These are phyloP conservation scores for Boletus pseudo-olivaceus DNA, from an alignment of 768 basidiomycete genomes.

Conservation along the genomic window DNA sequence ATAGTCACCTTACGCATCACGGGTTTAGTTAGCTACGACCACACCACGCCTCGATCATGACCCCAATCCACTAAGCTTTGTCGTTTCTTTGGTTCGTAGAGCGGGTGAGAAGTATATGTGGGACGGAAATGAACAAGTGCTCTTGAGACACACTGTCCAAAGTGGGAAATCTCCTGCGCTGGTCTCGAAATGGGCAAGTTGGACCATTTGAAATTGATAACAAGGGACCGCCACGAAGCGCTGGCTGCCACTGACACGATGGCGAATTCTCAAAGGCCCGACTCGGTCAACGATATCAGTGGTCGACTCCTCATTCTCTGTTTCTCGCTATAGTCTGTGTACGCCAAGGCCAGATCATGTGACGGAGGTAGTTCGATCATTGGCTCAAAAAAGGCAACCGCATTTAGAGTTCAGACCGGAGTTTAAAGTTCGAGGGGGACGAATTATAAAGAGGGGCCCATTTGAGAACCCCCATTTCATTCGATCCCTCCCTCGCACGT, in stretches of 20 bases:
- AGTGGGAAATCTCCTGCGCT: constrained; percentile 2
- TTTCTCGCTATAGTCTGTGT: neutral
- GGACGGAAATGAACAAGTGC: constrained; percentile 14
- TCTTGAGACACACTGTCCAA: neutral
- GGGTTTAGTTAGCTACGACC: constrained; percentile 23
- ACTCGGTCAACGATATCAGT: neutral
- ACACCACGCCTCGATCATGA: constrained; percentile 17
- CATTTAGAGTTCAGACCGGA: constrained; percentile 41
- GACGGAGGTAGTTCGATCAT: constrained; percentile 9
- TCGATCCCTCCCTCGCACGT: constrained; percentile 45
- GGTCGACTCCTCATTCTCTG: neutral
- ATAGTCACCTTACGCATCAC: constrained; percentile 10
- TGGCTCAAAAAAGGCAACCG: constrained; percentile 16
- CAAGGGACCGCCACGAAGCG: neutral
- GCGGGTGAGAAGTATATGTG: neutral
- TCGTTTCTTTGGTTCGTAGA: neutral
- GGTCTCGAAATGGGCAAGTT: neutral
- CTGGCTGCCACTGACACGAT: constrained; percentile 1
- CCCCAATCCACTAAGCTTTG: constrained; percentile 9
- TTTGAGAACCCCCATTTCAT: constrained; percentile 29
- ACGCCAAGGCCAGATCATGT: neutral
- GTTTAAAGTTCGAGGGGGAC: constrained; percentile 40
- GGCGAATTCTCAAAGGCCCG: neutral
- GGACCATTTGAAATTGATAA: constrained; percentile 28
- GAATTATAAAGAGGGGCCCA: constrained; percentile 41